Conservation (phyloP, 1,284 basidiomycete genomes). For the Papiliotrema flavescens region DNA sequence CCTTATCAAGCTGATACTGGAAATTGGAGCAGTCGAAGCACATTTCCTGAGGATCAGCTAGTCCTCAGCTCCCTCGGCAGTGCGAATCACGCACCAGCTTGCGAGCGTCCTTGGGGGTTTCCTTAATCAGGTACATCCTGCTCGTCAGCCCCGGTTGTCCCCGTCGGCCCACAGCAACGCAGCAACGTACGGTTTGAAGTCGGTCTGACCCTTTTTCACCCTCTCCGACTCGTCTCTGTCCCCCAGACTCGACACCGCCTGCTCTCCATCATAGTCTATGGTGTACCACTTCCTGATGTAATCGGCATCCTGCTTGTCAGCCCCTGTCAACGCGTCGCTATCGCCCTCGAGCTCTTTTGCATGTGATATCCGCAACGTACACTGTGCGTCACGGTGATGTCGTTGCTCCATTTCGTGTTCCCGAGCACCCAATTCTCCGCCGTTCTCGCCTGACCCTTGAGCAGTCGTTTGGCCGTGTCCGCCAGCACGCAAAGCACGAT, state of each 20-base stretch:
- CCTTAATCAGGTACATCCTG: slow-evolving; percentile 46
- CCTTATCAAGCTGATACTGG: slow-evolving; percentile 43
- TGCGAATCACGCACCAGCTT: slow-evolving; percentile 25
- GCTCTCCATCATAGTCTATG: slow-evolving; percentile 30
- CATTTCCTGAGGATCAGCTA: slow-evolving; percentile 31
- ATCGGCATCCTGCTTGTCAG: slow-evolving; percentile 33
- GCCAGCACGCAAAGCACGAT: slow-evolving; percentile 60
- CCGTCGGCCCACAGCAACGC: not conserved
- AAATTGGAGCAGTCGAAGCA: slow-evolving; percentile 44
- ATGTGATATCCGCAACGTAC: slow-evolving; percentile 9
- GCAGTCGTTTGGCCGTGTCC: slow-evolving; percentile 57
- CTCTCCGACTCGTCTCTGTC: slow-evolving; percentile 36
- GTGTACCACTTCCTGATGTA: slow-evolving; percentile 45
- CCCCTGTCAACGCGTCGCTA: not conserved
- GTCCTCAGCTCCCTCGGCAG: not conserved
- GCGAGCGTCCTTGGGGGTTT: slow-evolving; percentile 32
- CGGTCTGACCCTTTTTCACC: slow-evolving; percentile 29
- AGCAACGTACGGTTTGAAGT: slow-evolving; percentile 37
- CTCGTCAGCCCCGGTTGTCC: not conserved
- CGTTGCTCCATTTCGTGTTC: slow-evolving; percentile 54
- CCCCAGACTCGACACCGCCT: slow-evolving; percentile 27
- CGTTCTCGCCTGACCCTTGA: slow-evolving; percentile 58
- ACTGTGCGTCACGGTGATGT: slow-evolving; percentile 44
- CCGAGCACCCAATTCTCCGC: slow-evolving; percentile 60
- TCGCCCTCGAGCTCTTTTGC: too few relatives aligned